Base-by-base conservation (phyloP, 1,139 yeast genomes). In the Yamadazyma taylorii region DNA sequence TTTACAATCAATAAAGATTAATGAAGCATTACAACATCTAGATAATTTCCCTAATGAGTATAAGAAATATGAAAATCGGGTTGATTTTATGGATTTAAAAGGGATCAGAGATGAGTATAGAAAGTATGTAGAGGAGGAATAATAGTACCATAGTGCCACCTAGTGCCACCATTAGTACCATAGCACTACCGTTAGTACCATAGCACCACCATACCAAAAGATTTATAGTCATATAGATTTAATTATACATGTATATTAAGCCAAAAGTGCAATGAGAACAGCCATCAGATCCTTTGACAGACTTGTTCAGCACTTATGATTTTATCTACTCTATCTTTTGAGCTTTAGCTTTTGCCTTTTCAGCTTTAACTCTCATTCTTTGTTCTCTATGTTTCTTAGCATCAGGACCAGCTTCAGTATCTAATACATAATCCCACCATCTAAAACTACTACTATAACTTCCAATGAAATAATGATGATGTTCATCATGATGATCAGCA, bases 401-500 rank as follows among this genome's bases (percentile, higher is more conserved):
- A 38, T 54, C 55, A 21, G 72, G 69, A 24, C 76, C 76, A 24
- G 74, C 69, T 50, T 70, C 75, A 28, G 75, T 69, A 35, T 56
- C 61, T 43, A 70, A 63, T 17, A 63, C 42, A 46, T 47, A 66
- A 47, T 70, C 76, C 64, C 73, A 66, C 75, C 75, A 70, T 54
- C 75, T 67, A 57, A 70, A 70, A 25, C 70, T 62, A 37, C 70
- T 61, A 22, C 74, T 61, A 49, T 70, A 70, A 38, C 69, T 64
- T 17, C 76, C 76, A 39, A 69, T 83, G 64, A 90, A 90, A 65
- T 82, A 88, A 58, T 87, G 95, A 61, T 90, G 97, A 61, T 90
- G 97, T 58, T 86, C 88, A 60, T 90, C 97, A 59, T 90, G 97
- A 63, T 90, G 97, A 54, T 87, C 97, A 15, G 97, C 97, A 42